phyloP scores from a whole-genome alignment of 192 early-diverging fungal species.

The Mortierella hygrophila region DNA sequence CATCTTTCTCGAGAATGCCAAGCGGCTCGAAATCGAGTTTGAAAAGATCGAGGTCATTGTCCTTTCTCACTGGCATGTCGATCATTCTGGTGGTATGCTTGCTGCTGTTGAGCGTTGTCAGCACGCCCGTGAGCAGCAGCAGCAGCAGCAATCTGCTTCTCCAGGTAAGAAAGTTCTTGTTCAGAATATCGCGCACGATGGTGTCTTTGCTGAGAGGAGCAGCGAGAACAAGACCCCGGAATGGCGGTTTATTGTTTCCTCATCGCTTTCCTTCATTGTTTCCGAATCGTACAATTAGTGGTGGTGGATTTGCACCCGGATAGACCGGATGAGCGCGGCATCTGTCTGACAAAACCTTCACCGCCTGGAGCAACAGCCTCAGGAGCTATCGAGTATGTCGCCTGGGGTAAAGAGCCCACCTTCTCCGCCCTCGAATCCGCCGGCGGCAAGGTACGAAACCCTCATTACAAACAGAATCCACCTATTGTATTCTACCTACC shows the following conservation, averaged over 20 bases:
- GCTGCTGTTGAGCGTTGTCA: constrained; percentile 37
- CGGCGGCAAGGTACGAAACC: constrained; percentile 24
- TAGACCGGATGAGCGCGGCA: constrained; percentile 46
- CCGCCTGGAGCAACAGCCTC: background rate
- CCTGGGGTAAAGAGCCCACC: constrained; percentile 39
- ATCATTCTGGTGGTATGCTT: constrained; percentile 53
- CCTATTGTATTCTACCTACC: too few relatives aligned
- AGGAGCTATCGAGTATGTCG: constrained; percentile 28
- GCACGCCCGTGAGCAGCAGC: constrained; percentile 8
- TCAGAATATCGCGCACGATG: background rate
- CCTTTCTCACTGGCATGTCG: constrained; percentile 52
- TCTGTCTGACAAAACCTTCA: constrained; percentile 12
- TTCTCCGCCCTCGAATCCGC: constrained; percentile 31
- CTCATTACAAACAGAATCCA: background rate
- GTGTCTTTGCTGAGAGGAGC: too few relatives aligned
- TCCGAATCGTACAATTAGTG: background rate
- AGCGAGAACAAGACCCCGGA: too few relatives aligned
- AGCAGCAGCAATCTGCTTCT: background rate
- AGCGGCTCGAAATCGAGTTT: constrained; percentile 49
- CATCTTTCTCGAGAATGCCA: constrained; percentile 56
- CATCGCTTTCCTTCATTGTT: background rate
- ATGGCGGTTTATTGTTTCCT: background rate
- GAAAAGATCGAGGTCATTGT: constrained; percentile 53
- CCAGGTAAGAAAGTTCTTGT: background rate
- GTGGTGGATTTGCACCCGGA: constrained; percentile 50